Evolutionary conservation across 148 eudicot species (phyloP).

Genomic region (Polygonum aviculare): DNA sequence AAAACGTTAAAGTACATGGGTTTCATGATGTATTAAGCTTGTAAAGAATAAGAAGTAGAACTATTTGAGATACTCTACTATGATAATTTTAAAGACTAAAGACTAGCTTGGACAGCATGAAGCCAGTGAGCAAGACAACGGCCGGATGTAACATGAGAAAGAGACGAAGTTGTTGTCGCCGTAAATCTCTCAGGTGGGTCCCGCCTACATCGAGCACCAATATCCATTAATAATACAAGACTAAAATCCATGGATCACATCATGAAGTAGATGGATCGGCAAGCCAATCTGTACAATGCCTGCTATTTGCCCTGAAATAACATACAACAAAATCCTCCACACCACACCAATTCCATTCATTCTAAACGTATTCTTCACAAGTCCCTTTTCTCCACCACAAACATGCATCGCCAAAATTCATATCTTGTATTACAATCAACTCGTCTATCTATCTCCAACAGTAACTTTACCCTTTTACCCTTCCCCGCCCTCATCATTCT

Average conservation of each 20-base stretch:
- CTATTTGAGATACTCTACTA: too few species aligned
- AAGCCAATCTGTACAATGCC: neutral
- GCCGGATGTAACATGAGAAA: neutral
- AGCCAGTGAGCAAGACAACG: too few species aligned
- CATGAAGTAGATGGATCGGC: neutral
- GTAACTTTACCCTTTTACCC: too few species aligned
- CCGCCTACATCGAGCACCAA: neutral
- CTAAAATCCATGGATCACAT: neutral
- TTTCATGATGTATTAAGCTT: too few species aligned
- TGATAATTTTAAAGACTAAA: too few species aligned
- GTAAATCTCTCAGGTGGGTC: neutral
- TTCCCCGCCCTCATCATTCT: too few species aligned
- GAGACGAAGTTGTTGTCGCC: neutral
- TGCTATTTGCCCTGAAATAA: neutral
- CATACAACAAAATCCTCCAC: neutral
- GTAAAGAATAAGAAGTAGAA: too few species aligned
- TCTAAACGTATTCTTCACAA: neutral
- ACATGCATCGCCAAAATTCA: neutral
- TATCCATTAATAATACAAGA: neutral
- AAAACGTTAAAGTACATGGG: too few species aligned
- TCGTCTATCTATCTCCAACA: neutral
- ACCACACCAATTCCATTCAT: neutral
- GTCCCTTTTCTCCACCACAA: neutral
- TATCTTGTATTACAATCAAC: neutral
- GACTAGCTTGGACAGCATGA: too few species aligned